Evolutionary conservation across 306 rosid species (phyloP).

Genomic region (Vicia sativa): DNA sequence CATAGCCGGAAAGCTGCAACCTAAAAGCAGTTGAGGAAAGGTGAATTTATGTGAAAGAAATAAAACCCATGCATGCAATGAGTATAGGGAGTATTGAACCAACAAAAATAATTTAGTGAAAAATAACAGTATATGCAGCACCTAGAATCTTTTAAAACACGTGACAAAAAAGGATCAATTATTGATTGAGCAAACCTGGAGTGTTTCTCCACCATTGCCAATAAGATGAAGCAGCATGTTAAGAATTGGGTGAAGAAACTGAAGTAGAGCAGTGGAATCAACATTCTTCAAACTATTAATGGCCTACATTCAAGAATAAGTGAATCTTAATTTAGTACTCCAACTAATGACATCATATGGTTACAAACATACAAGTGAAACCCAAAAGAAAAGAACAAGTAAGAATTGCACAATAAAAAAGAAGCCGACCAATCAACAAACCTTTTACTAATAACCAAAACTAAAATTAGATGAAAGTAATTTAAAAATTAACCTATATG

Average conservation of each 20-base stretch:
- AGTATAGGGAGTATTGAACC: conserved; percentile 4
- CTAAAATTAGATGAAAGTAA: not conserved
- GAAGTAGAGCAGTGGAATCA: conserved; percentile 98
- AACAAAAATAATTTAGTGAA: conserved; percentile 23
- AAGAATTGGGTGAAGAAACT: conserved; percentile 96
- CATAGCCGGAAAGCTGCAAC: conserved; percentile 99
- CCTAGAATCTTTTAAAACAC: not conserved
- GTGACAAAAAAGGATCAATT: conserved; percentile 22
- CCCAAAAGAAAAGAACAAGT: not conserved
- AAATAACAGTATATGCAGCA: conserved; percentile 22
- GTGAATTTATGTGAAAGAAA: conserved; percentile 42
- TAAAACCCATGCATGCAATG: conserved; percentile 23
- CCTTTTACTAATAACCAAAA: conserved; percentile 2
- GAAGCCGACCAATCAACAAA: conserved; percentile 30
- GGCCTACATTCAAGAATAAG: conserved; percentile 67
- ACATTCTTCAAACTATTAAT: conserved; percentile 99
- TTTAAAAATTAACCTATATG: not conserved
- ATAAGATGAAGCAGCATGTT: conserved; percentile 99
- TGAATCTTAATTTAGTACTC: conserved; percentile 35
- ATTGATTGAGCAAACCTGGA: conserved; percentile 67
- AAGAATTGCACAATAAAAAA: conserved; percentile 15
- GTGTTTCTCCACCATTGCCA: conserved; percentile 99
- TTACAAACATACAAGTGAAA: conserved; percentile 9
- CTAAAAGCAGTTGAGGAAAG: conserved; percentile 52
- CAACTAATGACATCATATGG: not conserved